Conservation (phyloP, 1,139 yeast species). For the Taiozyma onychis region DNA sequence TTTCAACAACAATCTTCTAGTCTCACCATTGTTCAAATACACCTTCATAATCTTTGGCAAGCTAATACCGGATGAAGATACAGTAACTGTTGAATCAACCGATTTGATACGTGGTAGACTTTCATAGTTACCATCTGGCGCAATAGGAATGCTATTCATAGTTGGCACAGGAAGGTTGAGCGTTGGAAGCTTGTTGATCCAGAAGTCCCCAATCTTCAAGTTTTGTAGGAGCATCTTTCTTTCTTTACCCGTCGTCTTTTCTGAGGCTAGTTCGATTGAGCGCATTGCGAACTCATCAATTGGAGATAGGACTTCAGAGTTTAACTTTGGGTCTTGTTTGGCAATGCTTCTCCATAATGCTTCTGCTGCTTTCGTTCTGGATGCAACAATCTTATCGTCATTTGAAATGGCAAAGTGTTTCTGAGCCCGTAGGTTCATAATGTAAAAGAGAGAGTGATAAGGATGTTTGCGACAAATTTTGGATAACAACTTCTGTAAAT, state of each 20-base stretch:
- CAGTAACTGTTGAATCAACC: constrained; percentile 40
- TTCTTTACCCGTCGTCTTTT: constrained; percentile 26
- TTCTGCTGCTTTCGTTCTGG: constrained; percentile 49
- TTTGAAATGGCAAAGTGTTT: constrained; percentile 28
- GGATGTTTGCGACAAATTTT: constrained; percentile 63
- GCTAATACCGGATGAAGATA: constrained; percentile 81
- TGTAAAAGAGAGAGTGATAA: constrained; percentile 65
- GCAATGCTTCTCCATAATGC: constrained; percentile 36
- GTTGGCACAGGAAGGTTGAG: constrained; percentile 69
- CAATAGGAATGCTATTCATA: constrained; percentile 32
- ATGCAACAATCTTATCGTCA: constrained; percentile 32
- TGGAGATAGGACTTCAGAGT: constrained; percentile 30
- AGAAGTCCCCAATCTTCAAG: constrained; percentile 42
- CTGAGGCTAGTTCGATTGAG: constrained; percentile 46
- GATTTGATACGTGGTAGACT: constrained; percentile 42
- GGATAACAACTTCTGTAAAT: constrained; percentile 45
- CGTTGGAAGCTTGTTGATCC: constrained; percentile 47
- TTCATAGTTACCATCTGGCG: constrained; percentile 38
- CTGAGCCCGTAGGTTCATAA: constrained; percentile 52
- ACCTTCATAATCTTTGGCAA: constrained; percentile 73
- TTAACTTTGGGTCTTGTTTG: constrained; percentile 19
- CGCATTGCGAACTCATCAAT: constrained; percentile 46
- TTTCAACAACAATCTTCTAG: constrained; percentile 60
- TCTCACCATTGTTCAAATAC: constrained; percentile 48
- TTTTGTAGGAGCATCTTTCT: constrained; percentile 34